phyloP scores from a whole-genome alignment of 106 monocot genomes.

The Apostasia shenzhenica region DNA sequence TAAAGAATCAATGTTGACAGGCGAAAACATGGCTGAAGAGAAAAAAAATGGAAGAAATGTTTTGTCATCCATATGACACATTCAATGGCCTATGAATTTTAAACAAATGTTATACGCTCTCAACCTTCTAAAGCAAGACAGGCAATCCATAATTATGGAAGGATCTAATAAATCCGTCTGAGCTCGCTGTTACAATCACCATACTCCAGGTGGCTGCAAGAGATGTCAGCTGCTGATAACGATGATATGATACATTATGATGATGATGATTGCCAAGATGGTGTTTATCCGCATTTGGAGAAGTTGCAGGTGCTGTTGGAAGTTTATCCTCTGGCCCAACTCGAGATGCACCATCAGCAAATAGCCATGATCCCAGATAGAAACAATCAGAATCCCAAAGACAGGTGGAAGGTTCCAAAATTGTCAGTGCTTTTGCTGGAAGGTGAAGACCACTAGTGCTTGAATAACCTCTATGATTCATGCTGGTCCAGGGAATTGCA shows the following conservation, averaged over 20 bases:
- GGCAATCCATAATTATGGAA: slow-evolving; percentile 87
- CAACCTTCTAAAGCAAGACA: slow-evolving; percentile 31
- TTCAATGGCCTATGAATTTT: too few relatives aligned
- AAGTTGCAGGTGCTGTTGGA: neutral
- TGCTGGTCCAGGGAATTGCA: slow-evolving; percentile 59
- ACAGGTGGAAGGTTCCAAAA: slow-evolving; percentile 23
- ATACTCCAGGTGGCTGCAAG: slow-evolving; percentile 39
- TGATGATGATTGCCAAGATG: neutral
- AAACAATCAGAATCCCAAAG: slow-evolving; percentile 37
- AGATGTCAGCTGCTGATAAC: slow-evolving; percentile 5
- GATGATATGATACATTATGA: neutral
- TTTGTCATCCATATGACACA: too few relatives aligned
- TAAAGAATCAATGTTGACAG: too few relatives aligned
- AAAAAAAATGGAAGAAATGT: too few relatives aligned
- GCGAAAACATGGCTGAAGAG: too few relatives aligned
- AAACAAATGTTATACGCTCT: neutral
- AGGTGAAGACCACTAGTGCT: neutral
- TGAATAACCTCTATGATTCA: neutral
- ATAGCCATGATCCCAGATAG: slow-evolving; percentile 43
- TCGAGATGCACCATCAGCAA: slow-evolving; percentile 28
- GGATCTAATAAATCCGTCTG: slow-evolving; percentile 62
- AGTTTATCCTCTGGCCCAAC: slow-evolving; percentile 83
- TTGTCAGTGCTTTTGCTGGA: slow-evolving; percentile 15
- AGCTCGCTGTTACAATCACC: slow-evolving; percentile 66
- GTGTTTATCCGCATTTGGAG: neutral